Percentiles rank a stretch among this genome's conserved stretches.
Evolutionary conservation across 2,329 filamentous ascomycete genomes (phyloP).

Genomic region (Pyricularia sp.): DNA sequence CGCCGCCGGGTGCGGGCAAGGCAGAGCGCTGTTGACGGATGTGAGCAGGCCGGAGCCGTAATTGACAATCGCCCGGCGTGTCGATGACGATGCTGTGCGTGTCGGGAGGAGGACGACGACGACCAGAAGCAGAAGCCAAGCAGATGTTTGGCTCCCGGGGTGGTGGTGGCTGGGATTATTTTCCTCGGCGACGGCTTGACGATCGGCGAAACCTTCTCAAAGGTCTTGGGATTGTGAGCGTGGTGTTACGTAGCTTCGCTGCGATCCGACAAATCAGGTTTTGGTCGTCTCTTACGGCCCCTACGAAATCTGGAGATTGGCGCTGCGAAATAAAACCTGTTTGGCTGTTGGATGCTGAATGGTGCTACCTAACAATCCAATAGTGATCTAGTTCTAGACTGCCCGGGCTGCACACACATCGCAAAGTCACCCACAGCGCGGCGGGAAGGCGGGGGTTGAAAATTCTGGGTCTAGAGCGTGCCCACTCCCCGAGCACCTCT

Average conservation of each 20-base stretch:
- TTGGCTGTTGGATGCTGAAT: neutral
- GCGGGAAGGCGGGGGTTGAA: constrained; percentile 1
- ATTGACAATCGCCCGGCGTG: neutral
- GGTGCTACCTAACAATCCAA: neutral
- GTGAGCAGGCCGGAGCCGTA: neutral
- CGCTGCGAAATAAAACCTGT: neutral
- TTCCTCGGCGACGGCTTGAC: neutral
- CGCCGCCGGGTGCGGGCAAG: neutral
- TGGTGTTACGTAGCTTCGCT: neutral
- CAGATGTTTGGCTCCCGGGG: neutral
- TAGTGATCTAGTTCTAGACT: neutral
- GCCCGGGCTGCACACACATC: neutral
- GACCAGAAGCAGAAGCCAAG: neutral
- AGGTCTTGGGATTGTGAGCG: neutral
- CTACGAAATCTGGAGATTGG: neutral
- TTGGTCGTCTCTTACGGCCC: too few species aligned
- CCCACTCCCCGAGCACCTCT: neutral
- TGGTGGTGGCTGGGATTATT: neutral
- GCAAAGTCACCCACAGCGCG: neutral
- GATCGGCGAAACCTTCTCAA: neutral
- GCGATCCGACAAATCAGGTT: neutral
- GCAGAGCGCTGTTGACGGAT: neutral
- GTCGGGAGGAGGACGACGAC: too few species aligned
- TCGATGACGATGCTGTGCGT: neutral
- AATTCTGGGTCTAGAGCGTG: neutral